Evolutionary conservation across 2,329 filamentous ascomycete species (phyloP).

Genomic region (Talaromyces amestolkiae): DNA sequence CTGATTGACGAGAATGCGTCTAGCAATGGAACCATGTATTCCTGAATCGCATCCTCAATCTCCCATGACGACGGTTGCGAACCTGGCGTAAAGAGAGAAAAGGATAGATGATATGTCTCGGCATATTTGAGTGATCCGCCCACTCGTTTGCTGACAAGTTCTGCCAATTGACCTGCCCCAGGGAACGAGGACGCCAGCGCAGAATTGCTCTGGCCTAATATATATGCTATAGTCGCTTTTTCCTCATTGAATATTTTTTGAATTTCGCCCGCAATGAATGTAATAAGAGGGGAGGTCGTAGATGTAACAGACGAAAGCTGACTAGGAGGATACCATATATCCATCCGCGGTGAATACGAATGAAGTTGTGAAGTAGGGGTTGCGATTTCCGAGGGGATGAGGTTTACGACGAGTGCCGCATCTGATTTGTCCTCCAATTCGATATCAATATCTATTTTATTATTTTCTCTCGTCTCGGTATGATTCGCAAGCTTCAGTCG

Average conservation of each 20-base stretch:
- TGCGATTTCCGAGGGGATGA: slow-evolving; percentile 55
- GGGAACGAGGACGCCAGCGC: slow-evolving; percentile 21
- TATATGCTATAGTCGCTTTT: slow-evolving; percentile 76
- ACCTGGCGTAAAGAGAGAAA: slow-evolving; percentile 86
- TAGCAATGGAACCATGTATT: slow-evolving; percentile 79
- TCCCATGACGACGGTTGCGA: slow-evolving; percentile 83
- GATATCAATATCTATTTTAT: slow-evolving; percentile 7
- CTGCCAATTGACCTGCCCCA: slow-evolving; percentile 39
- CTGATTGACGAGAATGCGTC: slow-evolving; percentile 77
- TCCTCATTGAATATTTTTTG: slow-evolving; percentile 81
- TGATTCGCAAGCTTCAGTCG: slow-evolving; percentile 62
- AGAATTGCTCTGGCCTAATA: slow-evolving; percentile 58
- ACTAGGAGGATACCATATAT: slow-evolving; percentile 72
- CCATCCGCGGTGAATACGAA: slow-evolving; percentile 67
- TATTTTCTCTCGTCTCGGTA: slow-evolving; percentile 18
- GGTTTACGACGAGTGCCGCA: slow-evolving; percentile 66
- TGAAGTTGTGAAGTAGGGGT: slow-evolving; percentile 63
- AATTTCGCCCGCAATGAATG: slow-evolving; percentile 74
- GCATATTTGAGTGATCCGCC: slow-evolving; percentile 87
- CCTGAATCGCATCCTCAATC: slow-evolving; percentile 74
- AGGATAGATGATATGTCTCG: slow-evolving; percentile 90
- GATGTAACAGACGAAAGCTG: slow-evolving; percentile 65
- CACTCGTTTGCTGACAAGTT: slow-evolving; percentile 65
- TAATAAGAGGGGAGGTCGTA: slow-evolving; percentile 69
- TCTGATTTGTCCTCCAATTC: slow-evolving; percentile 33